phyloP scores from a whole-genome alignment of 352 stramenopile species.

The Halophytophthora polymorphica region DNA sequence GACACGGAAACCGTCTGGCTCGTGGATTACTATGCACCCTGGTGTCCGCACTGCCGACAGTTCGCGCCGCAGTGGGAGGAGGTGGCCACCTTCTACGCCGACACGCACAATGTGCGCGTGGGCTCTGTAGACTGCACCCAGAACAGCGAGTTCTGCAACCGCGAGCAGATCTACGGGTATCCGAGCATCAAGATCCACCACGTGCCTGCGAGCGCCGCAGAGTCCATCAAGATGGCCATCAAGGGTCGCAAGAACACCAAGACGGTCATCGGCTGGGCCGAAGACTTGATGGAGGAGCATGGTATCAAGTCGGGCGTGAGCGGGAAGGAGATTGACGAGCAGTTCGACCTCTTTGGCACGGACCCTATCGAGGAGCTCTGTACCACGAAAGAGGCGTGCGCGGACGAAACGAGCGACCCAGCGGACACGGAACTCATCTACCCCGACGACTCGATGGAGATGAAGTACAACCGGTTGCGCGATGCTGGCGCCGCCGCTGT shows the following conservation, averaged over 20 bases:
- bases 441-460: conserved; percentile 34
- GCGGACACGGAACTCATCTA: conserved; percentile 12
- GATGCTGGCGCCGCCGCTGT: conserved; percentile 61
- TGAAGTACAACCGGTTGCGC: conserved; percentile 64
- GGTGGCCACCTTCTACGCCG: conserved; percentile 60
- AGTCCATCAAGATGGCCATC: conserved; percentile 33
- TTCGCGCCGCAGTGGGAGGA: conserved; percentile 74
- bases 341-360: conserved; percentile 48
- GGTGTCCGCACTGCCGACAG: conserved; percentile 74
- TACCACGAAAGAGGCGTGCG: conserved; percentile 3
- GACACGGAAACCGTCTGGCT: conserved; percentile 53
- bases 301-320: conserved; percentile 49
- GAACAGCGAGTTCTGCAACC: conserved; percentile 48
- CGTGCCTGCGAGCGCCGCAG: conserved; percentile 29
- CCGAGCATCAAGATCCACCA: conserved; percentile 72
- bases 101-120: conserved; percentile 48
- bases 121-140: conserved; percentile 76
- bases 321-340: conserved; percentile 45
- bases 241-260: conserved; percentile 45
- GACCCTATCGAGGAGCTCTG: conserved; percentile 31
- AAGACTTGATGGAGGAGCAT: conserved; percentile 41
- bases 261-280: conserved; percentile 67
- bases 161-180: conserved; percentile 63
- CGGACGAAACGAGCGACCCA: conserved; percentile 9
- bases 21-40: conserved; percentile 81